Evolutionary conservation across 768 basidiomycete species (phyloP), one percentile per base, ranked within the genome.

Genomic region (Phylloporus scabripes): DNA sequence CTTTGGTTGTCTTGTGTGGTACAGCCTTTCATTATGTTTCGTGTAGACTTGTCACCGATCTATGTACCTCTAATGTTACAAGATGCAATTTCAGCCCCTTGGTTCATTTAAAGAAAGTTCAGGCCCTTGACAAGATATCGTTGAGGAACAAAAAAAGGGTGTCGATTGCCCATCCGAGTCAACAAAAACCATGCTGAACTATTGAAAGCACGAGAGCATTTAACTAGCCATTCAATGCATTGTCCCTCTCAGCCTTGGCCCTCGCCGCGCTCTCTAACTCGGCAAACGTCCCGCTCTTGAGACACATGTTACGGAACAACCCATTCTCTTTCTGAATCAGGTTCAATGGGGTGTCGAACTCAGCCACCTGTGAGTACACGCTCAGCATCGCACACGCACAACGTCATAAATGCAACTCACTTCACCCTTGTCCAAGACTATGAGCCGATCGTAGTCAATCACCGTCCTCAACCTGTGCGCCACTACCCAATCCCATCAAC

Each of bases 401-500:
- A 24, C 7, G 39, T 23, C 17, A 10, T 2, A n/a, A 4, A 14
- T 8, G 15, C 1, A 7, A 55, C 65, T 0, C 20, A 62, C 66
- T 59, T 67, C 59, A 43, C 62, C 65, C 53, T 53, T 62, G 49
- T 92, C 87, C n/a, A 92, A 70, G 7, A 92, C 83, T 51, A 92
- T 76, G 51, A 93, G 67, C 26, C 83, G 73, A 66, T 86, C 84
- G 58, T 93, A 84, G 66, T 93, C 87, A 51, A 88, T 87, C 47
- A 91, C 80, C 1, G 87, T 89, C 46, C 78, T 75, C 50, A 90
- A 66, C 34, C 88, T 77, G 65, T 90, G 87, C 0, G 87, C 86
- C 43, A 90, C 67, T 66, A 40, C 46, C 7, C n/a, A 3, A n/a
- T 17, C 11, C 40, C 49, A 18, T 52, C 48, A 59, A 36, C 15